Evolutionary conservation across 2,329 filamentous ascomycete species (phyloP).

Genomic region (Pseudogymnoascus sp.): DNA sequence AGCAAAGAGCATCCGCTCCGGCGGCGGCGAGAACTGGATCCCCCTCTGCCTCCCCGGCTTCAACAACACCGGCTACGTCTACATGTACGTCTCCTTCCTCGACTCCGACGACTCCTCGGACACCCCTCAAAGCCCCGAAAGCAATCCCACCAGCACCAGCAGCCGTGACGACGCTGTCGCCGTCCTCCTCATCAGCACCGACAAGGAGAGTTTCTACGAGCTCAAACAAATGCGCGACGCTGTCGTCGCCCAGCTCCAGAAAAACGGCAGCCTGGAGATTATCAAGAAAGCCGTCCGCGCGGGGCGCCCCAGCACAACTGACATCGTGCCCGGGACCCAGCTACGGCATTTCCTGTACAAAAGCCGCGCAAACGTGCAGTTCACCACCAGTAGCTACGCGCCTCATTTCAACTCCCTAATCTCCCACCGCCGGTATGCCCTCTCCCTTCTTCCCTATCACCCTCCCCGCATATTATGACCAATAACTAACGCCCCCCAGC

Average conservation of each 20-base stretch:
- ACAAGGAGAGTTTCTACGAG: conserved; percentile 90
- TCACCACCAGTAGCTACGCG: conserved; percentile 77
- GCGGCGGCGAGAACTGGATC: conserved; percentile 94
- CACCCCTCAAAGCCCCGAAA: conserved; percentile 55
- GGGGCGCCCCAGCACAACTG: conserved; percentile 64
- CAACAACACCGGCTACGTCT: conserved; percentile 92
- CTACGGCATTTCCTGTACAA: conserved; percentile 95
- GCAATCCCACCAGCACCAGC: conserved; percentile 52
- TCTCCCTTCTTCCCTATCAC: conserved; percentile 11
- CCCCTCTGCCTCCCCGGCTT: conserved; percentile 93
- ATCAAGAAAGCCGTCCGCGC: conserved; percentile 64
- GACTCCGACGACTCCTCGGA: conserved; percentile 39
- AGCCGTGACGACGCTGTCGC: conserved; percentile 75
- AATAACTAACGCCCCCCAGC: conserved; percentile 28
- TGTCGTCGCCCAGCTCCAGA: conserved; percentile 61
- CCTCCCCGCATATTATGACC: background rate
- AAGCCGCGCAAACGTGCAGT: conserved; percentile 88
- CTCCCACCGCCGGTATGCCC: conserved; percentile 51
- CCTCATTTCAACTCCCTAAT: conserved; percentile 58
- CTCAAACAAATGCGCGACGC: conserved; percentile 66
- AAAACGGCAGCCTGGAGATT: conserved; percentile 65
- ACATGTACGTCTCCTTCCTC: conserved; percentile 99
- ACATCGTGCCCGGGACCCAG: conserved; percentile 72
- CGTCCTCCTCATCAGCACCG: conserved; percentile 82
- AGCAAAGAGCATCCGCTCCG: conserved; percentile 82